phyloP scores from a whole-genome alignment of 2,329 filamentous ascomycete genomes.

The Xylariaceae sp. region DNA sequence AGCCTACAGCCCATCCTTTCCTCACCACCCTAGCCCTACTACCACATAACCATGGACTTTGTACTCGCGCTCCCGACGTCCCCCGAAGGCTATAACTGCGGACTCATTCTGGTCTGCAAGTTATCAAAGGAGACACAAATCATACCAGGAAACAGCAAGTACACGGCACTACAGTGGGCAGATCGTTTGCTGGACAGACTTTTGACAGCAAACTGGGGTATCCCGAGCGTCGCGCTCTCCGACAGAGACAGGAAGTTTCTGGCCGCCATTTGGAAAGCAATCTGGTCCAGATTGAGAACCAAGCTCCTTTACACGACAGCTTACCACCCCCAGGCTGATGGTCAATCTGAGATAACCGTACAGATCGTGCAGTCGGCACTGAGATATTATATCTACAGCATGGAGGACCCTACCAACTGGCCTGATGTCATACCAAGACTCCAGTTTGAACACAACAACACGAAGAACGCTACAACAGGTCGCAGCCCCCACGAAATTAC shows the following conservation, averaged over 20 bases:
- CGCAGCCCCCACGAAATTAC: not conserved
- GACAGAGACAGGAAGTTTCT: slow-evolving; percentile 1
- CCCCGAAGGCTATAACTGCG: not conserved
- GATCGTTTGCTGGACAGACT: not conserved
- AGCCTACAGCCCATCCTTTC: not conserved
- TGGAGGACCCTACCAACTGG: not conserved
- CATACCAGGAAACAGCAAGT: not conserved
- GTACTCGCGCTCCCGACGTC: not conserved
- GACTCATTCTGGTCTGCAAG: not conserved
- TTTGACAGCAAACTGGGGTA: not conserved
- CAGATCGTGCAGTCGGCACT: no score
- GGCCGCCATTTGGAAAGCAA: not conserved
- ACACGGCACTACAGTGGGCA: not conserved
- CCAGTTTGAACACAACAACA: slow-evolving; percentile 4
- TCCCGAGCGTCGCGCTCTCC: no score
- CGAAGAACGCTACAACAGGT: not conserved
- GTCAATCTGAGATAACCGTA: no score
- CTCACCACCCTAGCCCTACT: not conserved
- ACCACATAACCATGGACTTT: slow-evolving; percentile 1
- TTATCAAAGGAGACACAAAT: not conserved
- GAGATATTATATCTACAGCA: not conserved
- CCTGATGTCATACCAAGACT: not conserved
- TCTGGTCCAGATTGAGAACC: not conserved
- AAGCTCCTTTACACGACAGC: not conserved
- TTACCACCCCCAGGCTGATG: not conserved